Base-by-base conservation (phyloP, 2,329 filamentous ascomycete genomes). In the Fusarium sp. region DNA sequence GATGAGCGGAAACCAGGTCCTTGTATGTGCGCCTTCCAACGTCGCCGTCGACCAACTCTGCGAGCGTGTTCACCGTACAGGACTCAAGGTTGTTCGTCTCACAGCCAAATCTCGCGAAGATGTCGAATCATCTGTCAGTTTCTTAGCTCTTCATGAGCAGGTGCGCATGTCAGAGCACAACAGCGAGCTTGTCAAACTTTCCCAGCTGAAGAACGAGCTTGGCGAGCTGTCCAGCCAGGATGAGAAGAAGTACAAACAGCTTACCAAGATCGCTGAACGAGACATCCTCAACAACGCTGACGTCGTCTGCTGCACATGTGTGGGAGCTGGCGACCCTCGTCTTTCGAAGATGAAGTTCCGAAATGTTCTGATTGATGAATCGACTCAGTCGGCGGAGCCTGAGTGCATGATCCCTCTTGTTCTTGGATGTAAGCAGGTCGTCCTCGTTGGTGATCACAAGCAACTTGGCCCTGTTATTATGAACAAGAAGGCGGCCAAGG, bases 401-500 rank as follows among this genome's bases (percentile, higher is more conserved):
- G 96, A 99, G 83, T 99, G 96, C 83, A 97, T 99, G 94, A 99
- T 99, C 78, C 96, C 96, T 24, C 87, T 99, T 45, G 96, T 99
- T 38, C 88, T 99, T 28, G 96, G 96, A 57, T 99, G 96, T 87
- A 99, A 99, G 85, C 96, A 99, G 83, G 95, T 98, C 56, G 96
- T 99, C n/a, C 89, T 99, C 41, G 96, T 99, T 47, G 96, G 96
- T 80, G 96, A 99, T 80, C 96, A 99, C 84, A 97, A 98, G 83
- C 96, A 99, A 82, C 90, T 99, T 74, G 96, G 96, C 1, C 96
- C 96, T 3, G 96, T 99, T 78, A 98, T 99, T 81, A 99, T 99
- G 96, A 99, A 99, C 88, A 99, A 99, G 89, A 98, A 98, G 84
- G 96, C 96, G 20, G 96, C 96, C 70, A 98, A 98, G 84, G 96